Conservation (phyloP, 148 eudicot species). For the Polygonum maritimum region DNA sequence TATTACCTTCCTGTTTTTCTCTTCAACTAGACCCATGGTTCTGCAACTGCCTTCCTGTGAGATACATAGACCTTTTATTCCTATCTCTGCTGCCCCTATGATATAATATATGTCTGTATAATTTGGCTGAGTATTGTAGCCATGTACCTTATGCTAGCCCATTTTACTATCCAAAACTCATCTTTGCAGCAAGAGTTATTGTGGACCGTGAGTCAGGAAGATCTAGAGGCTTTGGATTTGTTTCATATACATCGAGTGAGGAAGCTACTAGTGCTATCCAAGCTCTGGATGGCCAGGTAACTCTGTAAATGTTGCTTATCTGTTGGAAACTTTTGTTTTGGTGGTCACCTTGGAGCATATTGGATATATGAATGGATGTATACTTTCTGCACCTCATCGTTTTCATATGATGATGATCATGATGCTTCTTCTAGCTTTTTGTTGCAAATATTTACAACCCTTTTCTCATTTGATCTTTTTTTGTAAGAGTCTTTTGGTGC, state of each 20-base stretch:
- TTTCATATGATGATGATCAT: too few relatives aligned
- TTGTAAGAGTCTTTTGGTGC: too few relatives aligned
- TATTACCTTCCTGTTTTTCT: neutral
- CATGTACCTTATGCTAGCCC: neutral
- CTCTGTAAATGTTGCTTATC: neutral
- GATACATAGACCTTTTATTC: neutral
- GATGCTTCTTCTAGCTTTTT: too few relatives aligned
- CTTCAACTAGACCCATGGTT: neutral
- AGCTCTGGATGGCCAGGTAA: conserved; percentile 84
- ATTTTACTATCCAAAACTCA: neutral
- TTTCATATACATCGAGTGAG: conserved; percentile 56
- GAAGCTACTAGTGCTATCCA: conserved; percentile 81
- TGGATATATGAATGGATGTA: neutral
- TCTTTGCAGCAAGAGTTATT: conserved; percentile 74
- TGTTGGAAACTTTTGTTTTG: neutral
- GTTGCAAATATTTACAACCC: too few relatives aligned
- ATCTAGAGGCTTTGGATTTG: conserved; percentile 92
- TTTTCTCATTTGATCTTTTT: too few relatives aligned
- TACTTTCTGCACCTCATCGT: neutral
- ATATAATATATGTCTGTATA: neutral
- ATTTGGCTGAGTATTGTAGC: neutral
- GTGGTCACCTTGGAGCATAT: neutral
- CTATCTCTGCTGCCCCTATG: neutral
- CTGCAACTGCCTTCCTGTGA: neutral
- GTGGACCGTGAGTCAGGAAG: conserved; percentile 68